These are phyloP conservation scores for Cadophora gregata DNA, from an alignment of 2,329 filamentous ascomycete genomes.

Conservation along the genomic window DNA sequence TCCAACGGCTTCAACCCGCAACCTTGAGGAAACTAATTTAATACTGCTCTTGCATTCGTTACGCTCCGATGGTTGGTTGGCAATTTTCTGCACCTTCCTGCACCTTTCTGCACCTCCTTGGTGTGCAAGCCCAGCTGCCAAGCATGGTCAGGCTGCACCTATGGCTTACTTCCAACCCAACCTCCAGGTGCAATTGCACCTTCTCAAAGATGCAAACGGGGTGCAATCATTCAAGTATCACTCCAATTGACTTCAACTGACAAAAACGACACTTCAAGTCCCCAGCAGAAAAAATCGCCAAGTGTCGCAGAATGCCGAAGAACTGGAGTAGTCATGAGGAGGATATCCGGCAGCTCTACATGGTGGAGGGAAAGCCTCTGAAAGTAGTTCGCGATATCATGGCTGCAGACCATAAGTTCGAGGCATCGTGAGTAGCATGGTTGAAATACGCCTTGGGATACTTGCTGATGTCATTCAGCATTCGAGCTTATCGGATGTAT, in stretches of 20 bases:
- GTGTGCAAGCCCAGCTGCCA: neutral
- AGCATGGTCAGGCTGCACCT: neutral
- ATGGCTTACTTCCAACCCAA: neutral
- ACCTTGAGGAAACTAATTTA: no score
- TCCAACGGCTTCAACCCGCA: no score
- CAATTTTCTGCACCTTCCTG: neutral
- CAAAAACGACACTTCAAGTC: no score
- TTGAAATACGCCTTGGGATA: neutral
- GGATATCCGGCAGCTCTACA: neutral
- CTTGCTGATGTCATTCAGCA: neutral
- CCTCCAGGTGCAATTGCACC: neutral
- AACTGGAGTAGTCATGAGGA: neutral
- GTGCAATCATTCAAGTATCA: no score
- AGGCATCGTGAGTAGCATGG: neutral
- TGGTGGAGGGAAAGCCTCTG: neutral
- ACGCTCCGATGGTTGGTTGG: no score
- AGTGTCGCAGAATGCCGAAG: neutral
- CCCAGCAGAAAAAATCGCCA: neutral
- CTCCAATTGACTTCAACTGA: no score
- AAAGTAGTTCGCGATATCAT: neutral
- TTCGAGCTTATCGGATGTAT: slow-evolving; percentile 1
- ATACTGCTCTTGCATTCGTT: no score
- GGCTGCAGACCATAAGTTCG: neutral
- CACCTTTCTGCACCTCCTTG: neutral
- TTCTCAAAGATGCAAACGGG: neutral